phyloP scores from a whole-genome alignment of 768 basidiomycete genomes.

The Pulveroboletus sp. region DNA sequence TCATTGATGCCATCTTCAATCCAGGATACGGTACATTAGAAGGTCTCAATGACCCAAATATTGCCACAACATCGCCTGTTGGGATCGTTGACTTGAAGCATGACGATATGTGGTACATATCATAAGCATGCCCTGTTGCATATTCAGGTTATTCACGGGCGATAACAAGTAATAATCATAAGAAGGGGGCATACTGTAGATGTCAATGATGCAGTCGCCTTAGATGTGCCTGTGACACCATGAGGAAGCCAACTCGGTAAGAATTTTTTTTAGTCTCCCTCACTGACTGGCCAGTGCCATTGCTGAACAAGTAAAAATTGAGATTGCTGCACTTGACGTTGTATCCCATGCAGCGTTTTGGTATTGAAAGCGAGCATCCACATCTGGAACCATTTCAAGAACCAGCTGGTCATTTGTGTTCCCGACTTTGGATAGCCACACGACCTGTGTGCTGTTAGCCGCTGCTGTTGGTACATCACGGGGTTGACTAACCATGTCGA shows the following conservation, averaged over 20 bases:
- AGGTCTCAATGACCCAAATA: conserved; percentile 42
- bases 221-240: conserved; percentile 33
- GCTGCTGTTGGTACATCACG: background rate
- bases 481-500: conserved; percentile 38
- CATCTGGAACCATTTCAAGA: conserved; percentile 28
- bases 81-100: background rate
- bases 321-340: conserved; percentile 27
- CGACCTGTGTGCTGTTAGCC: conserved; percentile 14
- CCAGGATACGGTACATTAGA: conserved; percentile 32
- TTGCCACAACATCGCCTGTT: conserved; percentile 40
- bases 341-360: conserved; percentile 33
- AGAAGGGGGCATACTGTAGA: conserved; percentile 33
- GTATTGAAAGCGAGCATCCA: conserved; percentile 37
- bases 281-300: conserved; percentile 40
- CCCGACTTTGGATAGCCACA: conserved; percentile 27
- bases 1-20: conserved; percentile 28
- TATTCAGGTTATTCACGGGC: background rate
- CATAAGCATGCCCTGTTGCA: conserved; percentile 20
- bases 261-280: background rate
- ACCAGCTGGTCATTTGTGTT: conserved; percentile 10
- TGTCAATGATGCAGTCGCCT: conserved; percentile 33
- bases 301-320: conserved; percentile 37
- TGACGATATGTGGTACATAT: background rate
- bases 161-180: background rate
- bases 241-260: background rate